Conservation (phyloP, 2,329 filamentous ascomycete genomes). For the Colletotrichum shisoi region DNA sequence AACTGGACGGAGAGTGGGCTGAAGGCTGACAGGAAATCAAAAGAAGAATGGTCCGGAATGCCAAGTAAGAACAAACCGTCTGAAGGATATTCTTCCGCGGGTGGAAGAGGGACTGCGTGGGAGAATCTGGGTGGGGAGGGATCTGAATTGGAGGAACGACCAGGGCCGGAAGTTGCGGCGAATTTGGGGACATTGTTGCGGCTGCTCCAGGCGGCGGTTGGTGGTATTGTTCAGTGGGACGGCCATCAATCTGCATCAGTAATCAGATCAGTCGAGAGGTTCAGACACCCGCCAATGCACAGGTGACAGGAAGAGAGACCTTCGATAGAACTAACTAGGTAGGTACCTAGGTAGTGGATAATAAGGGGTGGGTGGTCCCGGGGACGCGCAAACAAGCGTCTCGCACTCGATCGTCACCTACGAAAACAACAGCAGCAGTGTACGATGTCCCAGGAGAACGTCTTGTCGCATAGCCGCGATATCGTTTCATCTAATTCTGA, state of each 20-base stretch:
- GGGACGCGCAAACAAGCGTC: conserved; percentile 17
- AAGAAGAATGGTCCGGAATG: conserved; percentile 5
- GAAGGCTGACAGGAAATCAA: background rate
- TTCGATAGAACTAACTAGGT: too few relatives aligned
- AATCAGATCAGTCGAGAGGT: too few relatives aligned
- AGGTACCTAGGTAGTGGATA: conserved; percentile 14
- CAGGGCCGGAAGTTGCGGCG: too few relatives aligned
- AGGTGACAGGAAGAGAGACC: too few relatives aligned
- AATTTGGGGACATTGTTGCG: too few relatives aligned
- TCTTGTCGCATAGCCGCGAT: background rate
- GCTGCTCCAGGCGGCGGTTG: too few relatives aligned
- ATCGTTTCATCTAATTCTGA: background rate
- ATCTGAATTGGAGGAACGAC: too few relatives aligned
- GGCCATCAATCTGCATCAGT: too few relatives aligned
- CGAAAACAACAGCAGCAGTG: background rate
- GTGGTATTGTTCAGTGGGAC: too few relatives aligned
- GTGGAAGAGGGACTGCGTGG: background rate
- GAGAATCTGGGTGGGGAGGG: background rate
- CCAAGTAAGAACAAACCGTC: too few relatives aligned
- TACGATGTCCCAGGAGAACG: background rate
- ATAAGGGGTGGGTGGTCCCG: background rate
- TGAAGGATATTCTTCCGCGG: background rate
- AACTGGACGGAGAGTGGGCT: conserved; percentile 7
- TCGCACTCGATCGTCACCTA: background rate
- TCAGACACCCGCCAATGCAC: too few relatives aligned